Base-by-base conservation (phyloP, 306 rosid species). In the Malus asiatica region DNA sequence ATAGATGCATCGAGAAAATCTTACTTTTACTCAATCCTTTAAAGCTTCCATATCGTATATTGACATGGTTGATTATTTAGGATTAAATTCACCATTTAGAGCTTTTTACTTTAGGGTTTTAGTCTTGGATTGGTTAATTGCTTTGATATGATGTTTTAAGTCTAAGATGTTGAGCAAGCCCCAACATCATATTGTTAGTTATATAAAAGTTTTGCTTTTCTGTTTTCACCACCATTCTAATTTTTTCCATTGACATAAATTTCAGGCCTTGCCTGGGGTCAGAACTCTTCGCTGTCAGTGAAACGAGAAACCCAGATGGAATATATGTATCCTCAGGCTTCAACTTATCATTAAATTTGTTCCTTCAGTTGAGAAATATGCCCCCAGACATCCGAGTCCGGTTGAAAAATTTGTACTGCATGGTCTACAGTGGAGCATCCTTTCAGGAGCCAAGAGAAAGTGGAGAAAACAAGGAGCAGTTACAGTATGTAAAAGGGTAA, bases 201-300 rank as follows among this genome's bases (percentile, higher is more conserved):
- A 18, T 19, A 66, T 62, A 35, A 35, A 35, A 35, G 10, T 30
- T 67, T n/a, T 46, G 33, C 52, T 62, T 77, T 29, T 63, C 52
- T 8, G 5, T 52, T 57, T 53, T 46, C 23, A 11, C 38, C 61
- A 48, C 20, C 8, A 11, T 60, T 29, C 71, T 81, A 30, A 60
- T 55, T 9, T 27, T 66, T 74, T 11, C 40, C 23, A 44, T 33
- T 82, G 76, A 51, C 59, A 72, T 69, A 68, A 75, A 51, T 70
- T 70, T 70, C 88, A 91, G 97, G 87, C 85, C 83, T 74, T 79
- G 85, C 74, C 67, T 77, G 63, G 89, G 92, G 27, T 72, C 85
- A 1, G 88, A 89, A 77, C 83, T 88, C 68, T 89, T 83, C 13
- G 85, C 84, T 65, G 81, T 38, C 29, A 81, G 77, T 2, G 82